Evolutionary conservation across 83 land plant species (phyloP).

Genomic region (Thuja plicata): DNA sequence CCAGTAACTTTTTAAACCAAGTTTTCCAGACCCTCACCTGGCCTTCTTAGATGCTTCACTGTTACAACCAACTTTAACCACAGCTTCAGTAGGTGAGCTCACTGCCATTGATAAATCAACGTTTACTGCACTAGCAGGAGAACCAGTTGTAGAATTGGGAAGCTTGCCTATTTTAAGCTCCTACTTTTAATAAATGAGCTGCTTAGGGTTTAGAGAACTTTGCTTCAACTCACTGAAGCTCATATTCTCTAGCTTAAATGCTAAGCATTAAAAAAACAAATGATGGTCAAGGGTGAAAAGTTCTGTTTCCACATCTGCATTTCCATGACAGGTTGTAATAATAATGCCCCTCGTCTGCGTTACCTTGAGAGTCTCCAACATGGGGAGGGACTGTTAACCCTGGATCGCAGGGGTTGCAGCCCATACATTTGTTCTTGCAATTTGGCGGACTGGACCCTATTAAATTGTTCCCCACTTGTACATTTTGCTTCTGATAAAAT

Average conservation of each 20-base stretch:
- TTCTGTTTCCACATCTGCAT: constrained; percentile 9
- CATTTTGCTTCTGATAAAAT: not conserved
- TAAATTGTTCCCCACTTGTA: not conserved
- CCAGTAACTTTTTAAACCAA: too few relatives aligned
- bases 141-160: not conserved
- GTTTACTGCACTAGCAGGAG: not conserved
- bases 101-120: too few relatives aligned
- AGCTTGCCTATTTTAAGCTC: not conserved
- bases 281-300: not conserved
- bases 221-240: too few relatives aligned
- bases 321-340: not conserved
- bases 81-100: too few relatives aligned
- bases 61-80: too few relatives aligned
- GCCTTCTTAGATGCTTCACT: too few relatives aligned
- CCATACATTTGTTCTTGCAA: constrained; percentile 4
- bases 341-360: not conserved
- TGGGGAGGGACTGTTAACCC: not conserved
- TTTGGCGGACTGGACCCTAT: not conserved
- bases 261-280: not conserved
- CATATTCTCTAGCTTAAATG: too few relatives aligned
- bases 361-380: not conserved
- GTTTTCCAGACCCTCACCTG: too few relatives aligned
- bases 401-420: not conserved
- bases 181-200: too few relatives aligned
- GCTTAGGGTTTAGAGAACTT: too few relatives aligned